A percentile compares a stretch with the other conserved stretches of the same genome.
These are phyloP conservation scores for Serpula lacrymans DNA, from an alignment of 768 basidiomycete genomes.

Conservation along the genomic window DNA sequence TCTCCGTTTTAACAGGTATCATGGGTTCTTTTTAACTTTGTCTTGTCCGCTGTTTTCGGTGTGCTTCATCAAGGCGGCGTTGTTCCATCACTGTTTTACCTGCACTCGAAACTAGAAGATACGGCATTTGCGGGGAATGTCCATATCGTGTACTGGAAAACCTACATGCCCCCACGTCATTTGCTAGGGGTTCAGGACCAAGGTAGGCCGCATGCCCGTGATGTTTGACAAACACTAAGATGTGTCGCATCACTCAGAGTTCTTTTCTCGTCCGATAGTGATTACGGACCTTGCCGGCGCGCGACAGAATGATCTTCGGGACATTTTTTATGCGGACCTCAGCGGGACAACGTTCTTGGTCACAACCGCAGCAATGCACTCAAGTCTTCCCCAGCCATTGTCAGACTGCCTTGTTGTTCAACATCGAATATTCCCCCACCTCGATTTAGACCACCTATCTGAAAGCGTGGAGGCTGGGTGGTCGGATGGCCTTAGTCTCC, in stretches of 20 bases:
- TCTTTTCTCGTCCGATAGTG: slow-evolving; percentile 13
- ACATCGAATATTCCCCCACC: slow-evolving; percentile 31
- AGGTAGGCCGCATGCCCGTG: slow-evolving; percentile 13
- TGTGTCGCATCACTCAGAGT: slow-evolving; percentile 18
- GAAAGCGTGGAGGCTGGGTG: slow-evolving; percentile 27
- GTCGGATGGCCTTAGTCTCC: slow-evolving; percentile 28
- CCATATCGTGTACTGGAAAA: slow-evolving; percentile 37
- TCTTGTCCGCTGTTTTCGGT: slow-evolving; percentile 31
- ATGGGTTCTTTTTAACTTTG: slow-evolving; percentile 27
- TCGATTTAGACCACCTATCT: slow-evolving; percentile 35
- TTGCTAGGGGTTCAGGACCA: slow-evolving; percentile 24
- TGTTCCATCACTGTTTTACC: slow-evolving; percentile 34
- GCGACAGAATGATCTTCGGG: slow-evolving; percentile 11
- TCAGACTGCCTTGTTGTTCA: slow-evolving; percentile 21
- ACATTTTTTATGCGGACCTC: slow-evolving; percentile 11
- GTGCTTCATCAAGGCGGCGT: slow-evolving; percentile 39
- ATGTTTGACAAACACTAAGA: slow-evolving; percentile 4
- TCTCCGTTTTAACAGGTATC: slow-evolving; percentile 14
- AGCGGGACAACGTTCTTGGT: slow-evolving; percentile 23
- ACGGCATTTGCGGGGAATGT: slow-evolving; percentile 3
- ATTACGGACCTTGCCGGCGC: slow-evolving; percentile 31
- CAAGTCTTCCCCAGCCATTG: slow-evolving; percentile 12
- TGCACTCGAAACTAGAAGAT: slow-evolving; percentile 22
- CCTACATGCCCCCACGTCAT: slow-evolving; percentile 37
- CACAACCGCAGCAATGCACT: slow-evolving; percentile 26